phyloP scores from a whole-genome alignment of 192 early-diverging fungal species.

The Backusella morwellensis region DNA sequence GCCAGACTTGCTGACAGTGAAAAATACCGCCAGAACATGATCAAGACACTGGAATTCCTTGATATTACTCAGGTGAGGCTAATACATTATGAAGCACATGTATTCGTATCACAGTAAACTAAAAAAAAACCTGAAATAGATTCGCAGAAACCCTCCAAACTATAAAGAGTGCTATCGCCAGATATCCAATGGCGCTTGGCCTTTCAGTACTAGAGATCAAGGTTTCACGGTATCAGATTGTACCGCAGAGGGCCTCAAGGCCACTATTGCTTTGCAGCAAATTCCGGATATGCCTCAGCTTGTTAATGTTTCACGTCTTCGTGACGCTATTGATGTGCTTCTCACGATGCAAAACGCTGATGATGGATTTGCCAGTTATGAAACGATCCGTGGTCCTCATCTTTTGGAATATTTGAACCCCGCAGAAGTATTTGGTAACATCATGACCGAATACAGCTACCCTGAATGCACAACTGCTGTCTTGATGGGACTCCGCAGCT shows the following conservation, averaged over 20 bases:
- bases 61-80: conserved; percentile 64
- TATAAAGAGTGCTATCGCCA: conserved; percentile 77
- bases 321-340: conserved; percentile 88
- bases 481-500: conserved; percentile 79
- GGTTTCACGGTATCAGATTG: conserved; percentile 96
- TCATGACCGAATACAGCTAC: conserved; percentile 97
- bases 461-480: conserved; percentile 97
- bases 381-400: conserved; percentile 73
- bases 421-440: conserved; percentile 96
- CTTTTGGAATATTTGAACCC: conserved; percentile 90
- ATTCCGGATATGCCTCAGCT: conserved; percentile 51
- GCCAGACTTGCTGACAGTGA: conserved; percentile 68
- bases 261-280: conserved; percentile 72
- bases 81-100: neutral
- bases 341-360: conserved; percentile 89
- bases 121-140: conserved; percentile 33
- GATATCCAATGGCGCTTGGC: conserved; percentile 90
- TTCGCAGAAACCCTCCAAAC: conserved; percentile 70
- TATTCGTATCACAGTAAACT: neutral
- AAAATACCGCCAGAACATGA: conserved; percentile 67
- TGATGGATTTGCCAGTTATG: conserved; percentile 94
- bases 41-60: conserved; percentile 74
- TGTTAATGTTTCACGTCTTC: conserved; percentile 69
- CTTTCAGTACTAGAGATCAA: conserved; percentile 92
- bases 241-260: conserved; percentile 90